These are phyloP conservation scores for Fonsecaea nubica DNA, from an alignment of 2,329 filamentous ascomycete species.

Conservation along the genomic window DNA sequence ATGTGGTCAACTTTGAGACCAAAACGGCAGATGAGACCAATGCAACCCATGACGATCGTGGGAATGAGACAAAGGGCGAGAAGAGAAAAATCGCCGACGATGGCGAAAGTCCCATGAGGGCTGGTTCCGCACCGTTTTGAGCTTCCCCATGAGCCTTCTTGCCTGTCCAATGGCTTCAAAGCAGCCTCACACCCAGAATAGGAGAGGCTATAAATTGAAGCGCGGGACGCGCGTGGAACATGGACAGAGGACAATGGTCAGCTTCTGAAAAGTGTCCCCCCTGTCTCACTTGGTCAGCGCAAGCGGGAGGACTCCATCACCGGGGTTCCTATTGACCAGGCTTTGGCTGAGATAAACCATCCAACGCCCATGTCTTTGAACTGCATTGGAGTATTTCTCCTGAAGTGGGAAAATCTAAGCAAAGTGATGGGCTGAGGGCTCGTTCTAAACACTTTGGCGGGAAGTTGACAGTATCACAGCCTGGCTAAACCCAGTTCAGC, in stretches of 20 bases:
- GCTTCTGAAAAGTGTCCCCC: background rate
- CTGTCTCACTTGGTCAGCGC: background rate
- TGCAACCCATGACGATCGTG: background rate
- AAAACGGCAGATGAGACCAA: slow-evolving; percentile 19
- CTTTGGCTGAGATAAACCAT: background rate
- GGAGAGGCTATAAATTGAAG: background rate
- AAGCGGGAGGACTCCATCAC: background rate
- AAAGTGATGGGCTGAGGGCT: background rate
- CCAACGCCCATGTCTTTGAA: background rate
- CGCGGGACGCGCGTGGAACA: background rate
- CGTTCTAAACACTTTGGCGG: background rate
- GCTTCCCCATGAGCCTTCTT: background rate
- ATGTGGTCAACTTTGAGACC: slow-evolving; percentile 67
- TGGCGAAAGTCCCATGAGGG: background rate
- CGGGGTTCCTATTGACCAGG: background rate
- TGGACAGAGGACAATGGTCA: background rate
- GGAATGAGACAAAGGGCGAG: slow-evolving; percentile 6
- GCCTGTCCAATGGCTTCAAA: background rate
- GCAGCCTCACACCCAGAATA: background rate
- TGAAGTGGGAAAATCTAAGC: background rate
- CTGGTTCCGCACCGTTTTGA: slow-evolving; percentile 15
- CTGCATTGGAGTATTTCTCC: background rate
- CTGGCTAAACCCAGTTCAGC: background rate
- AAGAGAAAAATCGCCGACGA: slow-evolving; percentile 7
- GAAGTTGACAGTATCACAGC: background rate